Evolutionary conservation across 2,329 filamentous ascomycete species (phyloP).

Genomic region (Aspergillus sp.): DNA sequence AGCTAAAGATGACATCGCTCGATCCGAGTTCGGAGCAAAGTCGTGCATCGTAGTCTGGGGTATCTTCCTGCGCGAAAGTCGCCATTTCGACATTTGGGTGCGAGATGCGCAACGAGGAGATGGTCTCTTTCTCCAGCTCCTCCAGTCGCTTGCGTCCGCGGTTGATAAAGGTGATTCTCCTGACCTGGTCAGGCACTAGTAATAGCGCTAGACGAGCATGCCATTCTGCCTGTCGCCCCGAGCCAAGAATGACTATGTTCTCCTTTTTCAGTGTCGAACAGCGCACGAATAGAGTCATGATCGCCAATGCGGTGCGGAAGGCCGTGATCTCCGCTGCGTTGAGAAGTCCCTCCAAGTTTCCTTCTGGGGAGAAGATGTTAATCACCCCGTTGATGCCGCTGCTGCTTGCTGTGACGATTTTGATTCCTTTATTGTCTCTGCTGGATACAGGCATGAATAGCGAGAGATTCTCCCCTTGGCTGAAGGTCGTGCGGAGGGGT

Average conservation of each 20-base stretch:
- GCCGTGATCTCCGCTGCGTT: conserved; percentile 72
- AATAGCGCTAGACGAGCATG: conserved; percentile 50
- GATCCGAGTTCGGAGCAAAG: conserved; percentile 24
- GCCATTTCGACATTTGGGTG: conserved; percentile 31
- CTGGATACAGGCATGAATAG: conserved; percentile 72
- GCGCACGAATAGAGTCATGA: conserved; percentile 59
- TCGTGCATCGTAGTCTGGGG: conserved; percentile 42
- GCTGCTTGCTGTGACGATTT: conserved; percentile 59
- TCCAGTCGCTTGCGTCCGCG: conserved; percentile 58
- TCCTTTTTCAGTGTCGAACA: conserved; percentile 20
- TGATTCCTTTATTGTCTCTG: conserved; percentile 61
- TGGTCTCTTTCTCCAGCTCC: conserved; percentile 27
- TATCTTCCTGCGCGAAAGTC: conserved; percentile 57
- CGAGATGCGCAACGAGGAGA: conserved; percentile 27
- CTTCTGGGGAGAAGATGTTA: conserved; percentile 61
- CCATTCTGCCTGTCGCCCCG: conserved; percentile 48
- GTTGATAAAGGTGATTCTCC: conserved; percentile 74
- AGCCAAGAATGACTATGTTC: conserved; percentile 45
- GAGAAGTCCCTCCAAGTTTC: conserved; percentile 62
- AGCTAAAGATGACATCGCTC: conserved; percentile 47
- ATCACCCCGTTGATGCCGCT: conserved; percentile 59
- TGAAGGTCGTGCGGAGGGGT: conserved; percentile 38
- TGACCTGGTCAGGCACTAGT: conserved; percentile 35
- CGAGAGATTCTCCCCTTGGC: conserved; percentile 48
- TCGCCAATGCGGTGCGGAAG: conserved; percentile 72